Percentiles rank a stretch among this genome's conserved stretches.
phyloP scores from a whole-genome alignment of 2,329 filamentous ascomycete species.

The Pseudogymnoascus destructans region DNA sequence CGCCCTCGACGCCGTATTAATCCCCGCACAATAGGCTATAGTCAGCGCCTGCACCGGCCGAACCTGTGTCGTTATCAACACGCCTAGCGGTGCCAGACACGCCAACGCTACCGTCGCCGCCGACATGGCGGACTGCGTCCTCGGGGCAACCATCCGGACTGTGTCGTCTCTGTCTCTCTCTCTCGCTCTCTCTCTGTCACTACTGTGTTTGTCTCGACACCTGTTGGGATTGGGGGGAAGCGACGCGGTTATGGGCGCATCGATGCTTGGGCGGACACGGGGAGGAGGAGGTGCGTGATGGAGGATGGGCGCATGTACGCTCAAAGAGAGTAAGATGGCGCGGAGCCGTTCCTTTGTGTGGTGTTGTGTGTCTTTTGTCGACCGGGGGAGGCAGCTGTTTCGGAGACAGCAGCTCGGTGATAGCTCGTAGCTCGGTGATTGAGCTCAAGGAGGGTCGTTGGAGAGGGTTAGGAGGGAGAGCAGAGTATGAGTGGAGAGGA shows the following conservation, averaged over 20 bases:
- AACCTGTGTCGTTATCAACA: not conserved
- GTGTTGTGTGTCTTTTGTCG: not conserved
- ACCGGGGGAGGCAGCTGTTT: not conserved
- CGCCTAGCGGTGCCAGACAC: not conserved
- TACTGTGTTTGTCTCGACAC: not conserved
- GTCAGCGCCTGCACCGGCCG: not conserved
- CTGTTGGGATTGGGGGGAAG: not conserved
- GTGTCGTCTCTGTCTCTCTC: not conserved
- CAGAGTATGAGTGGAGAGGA: not conserved
- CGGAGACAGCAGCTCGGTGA: not conserved
- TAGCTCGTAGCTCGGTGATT: not conserved
- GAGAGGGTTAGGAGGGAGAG: not conserved
- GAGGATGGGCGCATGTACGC: not conserved
- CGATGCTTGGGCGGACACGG: not conserved
- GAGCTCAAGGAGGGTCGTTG: not conserved
- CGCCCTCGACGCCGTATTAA: not conserved
- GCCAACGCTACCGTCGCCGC: not conserved
- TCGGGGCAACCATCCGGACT: constrained; percentile 1
- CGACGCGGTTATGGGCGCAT: not conserved
- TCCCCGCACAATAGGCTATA: not conserved
- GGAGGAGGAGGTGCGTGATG: not conserved
- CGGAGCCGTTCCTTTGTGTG: not conserved
- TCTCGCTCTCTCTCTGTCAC: not conserved
- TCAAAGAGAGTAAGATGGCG: not conserved
- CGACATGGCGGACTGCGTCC: constrained; percentile 2